These are phyloP conservation scores for Carex parvula DNA, from an alignment of 176 grass and related monocot species.

Conservation along the genomic window DNA sequence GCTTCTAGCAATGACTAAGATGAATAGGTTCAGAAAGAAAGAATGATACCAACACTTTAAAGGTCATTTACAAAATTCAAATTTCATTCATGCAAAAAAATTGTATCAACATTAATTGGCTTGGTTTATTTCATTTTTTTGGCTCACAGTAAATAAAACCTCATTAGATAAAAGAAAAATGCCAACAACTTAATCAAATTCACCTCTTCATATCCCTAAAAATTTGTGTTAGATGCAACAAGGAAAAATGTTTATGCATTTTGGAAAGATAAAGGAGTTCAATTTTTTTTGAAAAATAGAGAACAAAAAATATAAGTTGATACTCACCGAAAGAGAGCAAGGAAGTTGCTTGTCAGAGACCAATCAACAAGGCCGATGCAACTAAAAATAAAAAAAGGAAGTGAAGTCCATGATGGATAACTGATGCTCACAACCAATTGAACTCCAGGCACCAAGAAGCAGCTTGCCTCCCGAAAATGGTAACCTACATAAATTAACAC, in stretches of 20 bases:
- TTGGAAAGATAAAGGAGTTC: background rate
- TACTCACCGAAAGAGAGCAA: conserved; percentile 89
- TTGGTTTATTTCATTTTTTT: background rate
- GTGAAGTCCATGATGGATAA: conserved; percentile 87
- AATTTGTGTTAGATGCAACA: background rate
- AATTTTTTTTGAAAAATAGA: background rate
- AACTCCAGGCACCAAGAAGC: conserved; percentile 74
- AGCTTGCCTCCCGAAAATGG: conserved; percentile 75
- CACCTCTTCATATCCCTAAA: background rate
- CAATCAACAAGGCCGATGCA: conserved; percentile 96
- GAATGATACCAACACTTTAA: background rate
- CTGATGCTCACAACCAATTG: conserved; percentile 94
- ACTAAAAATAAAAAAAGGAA: conserved; percentile 97
- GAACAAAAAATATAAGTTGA: conserved; percentile 15
- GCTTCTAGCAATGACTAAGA: background rate
- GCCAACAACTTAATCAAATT: background rate
- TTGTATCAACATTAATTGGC: background rate
- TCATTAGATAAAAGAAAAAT: background rate
- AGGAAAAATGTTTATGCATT: background rate
- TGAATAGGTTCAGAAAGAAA: background rate
- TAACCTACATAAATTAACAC: conserved; percentile 55
- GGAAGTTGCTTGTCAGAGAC: conserved; percentile 98
- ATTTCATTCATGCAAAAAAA: background rate
- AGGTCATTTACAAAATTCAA: background rate
- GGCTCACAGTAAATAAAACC: background rate